phyloP scores from a whole-genome alignment of 768 basidiomycete species.

The Porpolomopsis calyptriformis region DNA sequence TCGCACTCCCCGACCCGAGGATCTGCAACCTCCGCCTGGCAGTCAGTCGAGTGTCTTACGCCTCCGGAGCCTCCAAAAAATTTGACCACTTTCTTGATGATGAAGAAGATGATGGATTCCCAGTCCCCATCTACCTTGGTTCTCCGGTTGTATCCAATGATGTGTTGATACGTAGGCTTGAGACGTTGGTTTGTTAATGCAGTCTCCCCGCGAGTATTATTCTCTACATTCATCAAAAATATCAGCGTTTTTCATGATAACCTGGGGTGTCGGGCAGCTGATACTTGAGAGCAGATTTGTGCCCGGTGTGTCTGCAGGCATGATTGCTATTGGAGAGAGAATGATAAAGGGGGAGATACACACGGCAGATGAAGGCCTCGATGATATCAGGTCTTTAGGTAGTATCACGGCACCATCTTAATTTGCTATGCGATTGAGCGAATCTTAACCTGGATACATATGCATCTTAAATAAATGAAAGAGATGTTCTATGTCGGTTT shows the following conservation, averaged over 20 bases:
- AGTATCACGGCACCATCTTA: too few species aligned
- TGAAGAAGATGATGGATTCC: conserved; percentile 7
- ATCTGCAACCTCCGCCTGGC: conserved; percentile 9
- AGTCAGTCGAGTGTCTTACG: conserved; percentile 2
- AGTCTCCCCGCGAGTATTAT: too few species aligned
- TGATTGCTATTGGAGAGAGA: neutral
- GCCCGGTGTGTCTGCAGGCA: neutral
- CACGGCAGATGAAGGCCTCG: too few species aligned
- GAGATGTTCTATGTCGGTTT: neutral
- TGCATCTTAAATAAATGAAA: neutral
- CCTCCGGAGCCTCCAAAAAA: conserved; percentile 7
- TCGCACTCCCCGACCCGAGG: conserved; percentile 6
- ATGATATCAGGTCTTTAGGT: too few species aligned
- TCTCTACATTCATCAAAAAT: too few species aligned
- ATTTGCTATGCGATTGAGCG: too few species aligned
- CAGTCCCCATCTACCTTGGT: conserved; percentile 5
- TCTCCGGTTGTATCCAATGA: conserved; percentile 7
- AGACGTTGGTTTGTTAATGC: conserved; percentile 1
- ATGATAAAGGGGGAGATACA: neutral
- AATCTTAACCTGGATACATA: too few species aligned
- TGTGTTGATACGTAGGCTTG: conserved; percentile 8
- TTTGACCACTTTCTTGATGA: conserved; percentile 7
- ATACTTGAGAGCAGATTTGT: neutral
- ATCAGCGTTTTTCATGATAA: neutral
- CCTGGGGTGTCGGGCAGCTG: neutral